phyloP scores from a whole-genome alignment of 2,329 filamentous ascomycete species.

The Cadophora luteo-olivacea region DNA sequence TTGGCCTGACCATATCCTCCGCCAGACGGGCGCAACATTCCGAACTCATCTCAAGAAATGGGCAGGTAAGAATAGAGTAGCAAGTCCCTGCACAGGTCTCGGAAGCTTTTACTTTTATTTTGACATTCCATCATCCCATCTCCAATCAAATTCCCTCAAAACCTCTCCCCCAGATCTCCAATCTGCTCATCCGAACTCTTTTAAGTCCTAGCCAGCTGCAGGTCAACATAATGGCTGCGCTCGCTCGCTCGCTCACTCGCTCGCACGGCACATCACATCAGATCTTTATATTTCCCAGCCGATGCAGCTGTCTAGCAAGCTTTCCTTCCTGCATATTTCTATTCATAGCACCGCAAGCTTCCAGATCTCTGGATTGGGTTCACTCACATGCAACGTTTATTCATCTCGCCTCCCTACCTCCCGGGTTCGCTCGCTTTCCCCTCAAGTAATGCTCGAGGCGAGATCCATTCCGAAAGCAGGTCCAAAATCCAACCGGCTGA shows the following conservation, averaged over 20 bases:
- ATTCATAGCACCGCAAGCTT: slow-evolving; percentile 14
- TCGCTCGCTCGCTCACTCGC: no score
- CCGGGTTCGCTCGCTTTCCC: slow-evolving; percentile 5
- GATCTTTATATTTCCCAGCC: neutral
- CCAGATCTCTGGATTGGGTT: slow-evolving; percentile 5
- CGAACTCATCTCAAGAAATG: neutral
- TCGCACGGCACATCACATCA: neutral
- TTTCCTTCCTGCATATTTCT: slow-evolving; percentile 9
- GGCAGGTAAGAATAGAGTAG: neutral
- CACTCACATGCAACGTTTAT: neutral
- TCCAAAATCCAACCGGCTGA: slow-evolving; percentile 17
- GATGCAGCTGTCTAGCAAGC: neutral
- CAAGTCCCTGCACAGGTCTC: neutral
- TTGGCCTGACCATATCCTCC: neutral
- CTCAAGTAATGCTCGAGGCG: slow-evolving; percentile 15
- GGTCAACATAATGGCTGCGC: slow-evolving; percentile 1
- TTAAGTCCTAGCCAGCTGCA: neutral
- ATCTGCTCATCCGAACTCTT: slow-evolving; percentile 1
- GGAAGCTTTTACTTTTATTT: neutral
- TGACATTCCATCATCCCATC: slow-evolving; percentile 2
- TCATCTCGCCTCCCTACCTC: neutral
- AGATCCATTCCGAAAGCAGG: slow-evolving; percentile 14
- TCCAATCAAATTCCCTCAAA: slow-evolving; percentile 21
- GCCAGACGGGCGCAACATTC: slow-evolving; percentile 3
- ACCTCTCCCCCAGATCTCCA: slow-evolving; percentile 20